Percentiles rank a stretch among this genome's conserved stretches.
Evolutionary conservation across 805 yeast genomes (phyloP).

Genomic region (Trichomonascus vanleenenianus): DNA sequence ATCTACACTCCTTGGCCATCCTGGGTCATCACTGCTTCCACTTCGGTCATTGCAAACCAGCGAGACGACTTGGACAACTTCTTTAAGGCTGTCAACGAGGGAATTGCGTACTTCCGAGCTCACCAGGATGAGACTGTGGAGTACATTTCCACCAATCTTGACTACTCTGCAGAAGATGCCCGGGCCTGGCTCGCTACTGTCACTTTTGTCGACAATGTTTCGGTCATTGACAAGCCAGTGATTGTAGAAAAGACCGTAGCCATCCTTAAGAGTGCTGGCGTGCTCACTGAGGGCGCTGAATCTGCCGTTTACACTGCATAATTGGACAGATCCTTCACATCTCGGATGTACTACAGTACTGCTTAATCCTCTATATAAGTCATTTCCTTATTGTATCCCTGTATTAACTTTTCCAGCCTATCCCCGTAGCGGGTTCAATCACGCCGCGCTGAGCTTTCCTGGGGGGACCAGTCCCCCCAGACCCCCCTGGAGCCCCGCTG

Average conservation of each 20-base stretch:
- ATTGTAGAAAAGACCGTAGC: slow-evolving; percentile 49
- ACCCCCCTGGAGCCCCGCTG: too few species aligned
- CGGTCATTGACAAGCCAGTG: slow-evolving; percentile 40
- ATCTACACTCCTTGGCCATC: slow-evolving; percentile 97
- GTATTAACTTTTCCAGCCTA: too few species aligned
- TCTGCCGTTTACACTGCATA: background rate
- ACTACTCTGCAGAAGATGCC: slow-evolving; percentile 73
- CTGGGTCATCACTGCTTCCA: slow-evolving; percentile 66
- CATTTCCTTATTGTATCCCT: too few species aligned
- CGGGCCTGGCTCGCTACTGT: slow-evolving; percentile 77
- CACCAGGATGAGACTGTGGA: slow-evolving; percentile 59
- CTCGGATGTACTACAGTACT: background rate
- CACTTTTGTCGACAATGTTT: slow-evolving; percentile 43
- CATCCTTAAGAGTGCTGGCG: slow-evolving; percentile 59
- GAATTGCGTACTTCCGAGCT: slow-evolving; percentile 54
- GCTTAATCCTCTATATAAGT: too few species aligned
- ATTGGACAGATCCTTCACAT: background rate
- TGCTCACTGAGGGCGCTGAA: slow-evolving; percentile 27
- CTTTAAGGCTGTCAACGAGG: slow-evolving; percentile 50
- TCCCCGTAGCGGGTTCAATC: too few species aligned
- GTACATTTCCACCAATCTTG: slow-evolving; percentile 59
- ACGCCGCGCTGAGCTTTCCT: too few species aligned
- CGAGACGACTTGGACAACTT: slow-evolving; percentile 33
- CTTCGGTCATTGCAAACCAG: slow-evolving; percentile 24
- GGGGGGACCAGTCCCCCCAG: too few species aligned